A percentile compares a stretch with the other conserved stretches of the same genome.
phyloP scores from a whole-genome alignment of 805 yeast genomes.

The Sugiyamaella americana region DNA sequence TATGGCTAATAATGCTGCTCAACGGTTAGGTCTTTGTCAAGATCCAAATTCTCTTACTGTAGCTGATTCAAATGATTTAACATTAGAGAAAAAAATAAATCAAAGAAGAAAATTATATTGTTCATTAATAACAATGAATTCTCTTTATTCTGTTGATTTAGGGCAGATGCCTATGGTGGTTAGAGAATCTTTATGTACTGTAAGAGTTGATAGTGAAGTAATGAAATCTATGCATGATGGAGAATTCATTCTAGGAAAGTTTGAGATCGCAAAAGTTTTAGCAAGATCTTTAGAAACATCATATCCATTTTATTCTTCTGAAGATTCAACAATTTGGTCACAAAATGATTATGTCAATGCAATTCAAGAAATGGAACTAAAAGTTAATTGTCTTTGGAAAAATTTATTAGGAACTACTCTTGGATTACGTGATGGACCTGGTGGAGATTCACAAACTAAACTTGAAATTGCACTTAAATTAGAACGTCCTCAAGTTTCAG shows the following conservation, averaged over 20 bases:
- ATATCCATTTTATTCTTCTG: slow-evolving; percentile 6
- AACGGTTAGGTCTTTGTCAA: slow-evolving; percentile 12
- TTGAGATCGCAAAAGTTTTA: slow-evolving; percentile 5
- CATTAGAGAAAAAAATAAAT: neutral
- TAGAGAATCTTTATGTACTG: slow-evolving; percentile 3
- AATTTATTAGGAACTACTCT: slow-evolving; percentile 1
- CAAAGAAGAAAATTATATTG: slow-evolving; percentile 7
- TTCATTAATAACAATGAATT: slow-evolving; percentile 3
- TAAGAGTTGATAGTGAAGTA: neutral
- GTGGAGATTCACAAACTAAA: slow-evolving; percentile 3
- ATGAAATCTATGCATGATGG: slow-evolving; percentile 6
- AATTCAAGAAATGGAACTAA: slow-evolving; percentile 2
- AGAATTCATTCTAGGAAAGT: slow-evolving; percentile 7
- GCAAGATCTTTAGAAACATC: slow-evolving; percentile 3
- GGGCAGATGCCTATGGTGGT: slow-evolving; percentile 11
- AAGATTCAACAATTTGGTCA: neutral
- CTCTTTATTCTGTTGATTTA: slow-evolving; percentile 10
- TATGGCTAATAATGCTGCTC: slow-evolving; percentile 12
- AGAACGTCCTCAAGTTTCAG: slow-evolving; percentile 7
- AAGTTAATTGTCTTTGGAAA: slow-evolving; percentile 4
- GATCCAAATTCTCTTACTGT: slow-evolving; percentile 10
- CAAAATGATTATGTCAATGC: neutral
- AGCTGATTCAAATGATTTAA: neutral
- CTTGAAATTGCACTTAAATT: slow-evolving; percentile 8
- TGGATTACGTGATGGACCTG: slow-evolving; percentile 5